Conservation (phyloP, 176 grass and related monocot species). For the Zoysia pacifica region DNA sequence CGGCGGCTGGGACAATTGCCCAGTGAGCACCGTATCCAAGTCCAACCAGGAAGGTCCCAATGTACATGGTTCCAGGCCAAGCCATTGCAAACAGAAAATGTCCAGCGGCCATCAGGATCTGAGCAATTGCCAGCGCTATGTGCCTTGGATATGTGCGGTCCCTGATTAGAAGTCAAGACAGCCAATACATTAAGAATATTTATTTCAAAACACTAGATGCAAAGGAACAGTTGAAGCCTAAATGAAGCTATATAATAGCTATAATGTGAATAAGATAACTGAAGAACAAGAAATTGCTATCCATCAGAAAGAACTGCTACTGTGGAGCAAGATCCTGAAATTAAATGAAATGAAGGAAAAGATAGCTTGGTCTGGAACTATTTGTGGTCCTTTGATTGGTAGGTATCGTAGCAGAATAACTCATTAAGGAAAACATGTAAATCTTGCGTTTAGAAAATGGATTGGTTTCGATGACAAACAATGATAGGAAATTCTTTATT, state of each 20-base stretch:
- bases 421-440: conserved; percentile 5
- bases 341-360: no score
- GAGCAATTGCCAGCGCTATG: conserved; percentile 59
- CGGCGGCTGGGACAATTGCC: conserved; percentile 74
- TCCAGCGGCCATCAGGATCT: conserved; percentile 64
- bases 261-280: neutral
- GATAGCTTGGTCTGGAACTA: no score
- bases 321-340: neutral
- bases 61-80: conserved; percentile 88
- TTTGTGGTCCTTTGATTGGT: neutral
- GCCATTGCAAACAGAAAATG: conserved; percentile 92
- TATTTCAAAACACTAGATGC: neutral
- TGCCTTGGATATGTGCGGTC: conserved; percentile 74
- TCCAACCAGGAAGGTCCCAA: conserved; percentile 74
- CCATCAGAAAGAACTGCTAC: neutral
- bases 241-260: neutral
- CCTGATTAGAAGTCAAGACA: conserved; percentile 44
- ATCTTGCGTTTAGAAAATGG: conserved; percentile 1
- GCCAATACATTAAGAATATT: conserved; percentile 25
- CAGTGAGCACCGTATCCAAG: conserved; percentile 85
- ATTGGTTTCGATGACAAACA: neutral
- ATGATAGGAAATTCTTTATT: neutral
- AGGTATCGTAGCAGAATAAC: conserved; percentile 2
- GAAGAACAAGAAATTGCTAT: conserved; percentile 19
- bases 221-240: conserved; percentile 22